Evolutionary conservation across 1,284 basidiomycete species (phyloP).

Genomic region (Cryptococcus neoformans): DNA sequence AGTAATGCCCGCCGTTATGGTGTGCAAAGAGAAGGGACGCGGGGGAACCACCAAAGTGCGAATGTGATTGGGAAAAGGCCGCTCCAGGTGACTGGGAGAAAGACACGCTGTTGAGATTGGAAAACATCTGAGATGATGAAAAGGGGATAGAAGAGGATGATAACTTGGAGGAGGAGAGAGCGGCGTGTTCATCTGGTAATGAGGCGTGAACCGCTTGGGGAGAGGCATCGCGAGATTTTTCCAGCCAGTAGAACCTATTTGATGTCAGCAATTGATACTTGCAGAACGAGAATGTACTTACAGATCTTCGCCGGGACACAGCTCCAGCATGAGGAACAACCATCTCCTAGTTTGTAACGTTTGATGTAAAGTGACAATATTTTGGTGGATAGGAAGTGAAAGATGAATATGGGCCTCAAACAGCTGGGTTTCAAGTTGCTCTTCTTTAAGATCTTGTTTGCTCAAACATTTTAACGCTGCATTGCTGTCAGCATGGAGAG

Average conservation of each 20-base stretch:
- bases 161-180: conserved; percentile 45
- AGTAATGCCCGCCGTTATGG: conserved; percentile 31
- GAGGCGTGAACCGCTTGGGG: conserved; percentile 55
- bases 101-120: conserved; percentile 27
- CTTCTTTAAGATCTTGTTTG: conserved; percentile 84
- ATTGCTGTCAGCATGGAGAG: background rate
- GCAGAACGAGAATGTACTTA: conserved; percentile 20
- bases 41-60: conserved; percentile 26
- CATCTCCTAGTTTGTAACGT: conserved; percentile 77
- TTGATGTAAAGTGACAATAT: conserved; percentile 93
- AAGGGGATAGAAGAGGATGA: conserved; percentile 49
- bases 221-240: conserved; percentile 83
- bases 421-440: conserved; percentile 79
- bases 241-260: conserved; percentile 82
- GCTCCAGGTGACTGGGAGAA: conserved; percentile 34
- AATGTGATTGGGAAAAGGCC: conserved; percentile 25
- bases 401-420: conserved; percentile 87
- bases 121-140: conserved; percentile 44
- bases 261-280: conserved; percentile 8
- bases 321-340: conserved; percentile 80
- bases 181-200: conserved; percentile 43
- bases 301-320: conserved; percentile 88
- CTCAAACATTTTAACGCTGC: conserved; percentile 89
- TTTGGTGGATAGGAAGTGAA: conserved; percentile 78
- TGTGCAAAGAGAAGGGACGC: conserved; percentile 43